Percentiles rank a stretch among this genome's conserved stretches.
phyloP scores from a whole-genome alignment of 1,284 basidiomycete genomes.

The Melampsora abietis-canadensis region DNA sequence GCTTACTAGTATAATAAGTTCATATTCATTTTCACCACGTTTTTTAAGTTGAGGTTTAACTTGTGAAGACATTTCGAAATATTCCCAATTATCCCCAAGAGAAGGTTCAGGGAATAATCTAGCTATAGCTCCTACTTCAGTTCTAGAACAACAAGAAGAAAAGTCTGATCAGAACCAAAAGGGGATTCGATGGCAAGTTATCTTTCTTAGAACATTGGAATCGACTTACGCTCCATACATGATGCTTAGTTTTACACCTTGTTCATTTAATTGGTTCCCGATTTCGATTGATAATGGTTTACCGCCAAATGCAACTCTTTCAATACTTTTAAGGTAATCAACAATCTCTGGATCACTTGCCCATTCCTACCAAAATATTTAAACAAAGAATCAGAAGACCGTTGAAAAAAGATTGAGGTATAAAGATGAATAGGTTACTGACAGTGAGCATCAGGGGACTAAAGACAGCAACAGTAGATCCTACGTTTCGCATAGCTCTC shows the following conservation, averaged over 20 bases:
- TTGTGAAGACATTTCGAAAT: neutral
- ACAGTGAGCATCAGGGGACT: slow-evolving; percentile 6
- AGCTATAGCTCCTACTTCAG: slow-evolving; percentile 7
- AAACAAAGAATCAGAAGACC: neutral
- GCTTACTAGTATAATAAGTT: neutral
- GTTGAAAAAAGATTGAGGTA: neutral
- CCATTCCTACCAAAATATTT: neutral
- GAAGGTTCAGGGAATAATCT: neutral
- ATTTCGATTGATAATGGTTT: neutral
- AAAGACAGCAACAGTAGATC: neutral
- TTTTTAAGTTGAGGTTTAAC: neutral
- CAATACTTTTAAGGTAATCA: neutral
- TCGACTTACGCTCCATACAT: neutral
- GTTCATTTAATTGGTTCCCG: neutral
- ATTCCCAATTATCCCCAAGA: neutral
- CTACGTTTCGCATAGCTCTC: neutral
- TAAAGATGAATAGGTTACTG: neutral
- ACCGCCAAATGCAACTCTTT: slow-evolving; percentile 2
- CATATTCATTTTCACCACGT: neutral
- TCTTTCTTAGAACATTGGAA: neutral
- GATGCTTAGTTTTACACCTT: neutral
- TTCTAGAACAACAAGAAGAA: neutral
- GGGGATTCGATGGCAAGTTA: neutral
- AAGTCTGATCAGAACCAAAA: neutral
- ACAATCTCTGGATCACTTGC: neutral